Evolutionary conservation across 2,329 filamentous ascomycete species (phyloP).

Genomic region (Apiospora kogelbergensis): DNA sequence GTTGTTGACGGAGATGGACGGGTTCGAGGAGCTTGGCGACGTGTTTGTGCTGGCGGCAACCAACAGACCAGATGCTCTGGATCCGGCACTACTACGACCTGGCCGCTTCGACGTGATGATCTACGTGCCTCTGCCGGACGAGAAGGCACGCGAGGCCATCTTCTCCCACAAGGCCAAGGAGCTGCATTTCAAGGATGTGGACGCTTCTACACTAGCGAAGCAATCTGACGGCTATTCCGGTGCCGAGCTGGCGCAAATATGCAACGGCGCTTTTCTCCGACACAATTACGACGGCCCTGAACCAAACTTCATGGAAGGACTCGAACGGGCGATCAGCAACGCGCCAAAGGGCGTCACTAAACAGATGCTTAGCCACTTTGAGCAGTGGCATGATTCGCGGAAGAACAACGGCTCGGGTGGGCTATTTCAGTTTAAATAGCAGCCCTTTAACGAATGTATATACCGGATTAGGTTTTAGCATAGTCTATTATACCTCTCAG

Average conservation of each 20-base stretch:
- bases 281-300: slow-evolving; percentile 14
- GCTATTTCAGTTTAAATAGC: not conserved
- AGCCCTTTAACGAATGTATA: no score
- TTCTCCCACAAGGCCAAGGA: slow-evolving; percentile 65
- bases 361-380: slow-evolving; percentile 35
- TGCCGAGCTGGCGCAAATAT: slow-evolving; percentile 69
- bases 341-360: slow-evolving; percentile 38
- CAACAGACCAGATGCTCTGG: slow-evolving; percentile 83
- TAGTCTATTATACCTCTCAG: no score
- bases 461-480: no score
- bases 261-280: slow-evolving; percentile 44
- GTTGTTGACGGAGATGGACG: slow-evolving; percentile 92
- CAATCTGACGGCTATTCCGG: slow-evolving; percentile 78
- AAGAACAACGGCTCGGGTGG: not conserved
- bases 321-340: slow-evolving; percentile 24
- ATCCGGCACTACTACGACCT: slow-evolving; percentile 80
- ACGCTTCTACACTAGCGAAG: slow-evolving; percentile 61
- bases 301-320: slow-evolving; percentile 30
- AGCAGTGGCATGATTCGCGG: slow-evolving; percentile 29
- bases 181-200: slow-evolving; percentile 64
- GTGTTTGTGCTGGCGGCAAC: slow-evolving; percentile 90
- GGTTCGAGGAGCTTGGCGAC: slow-evolving; percentile 79
- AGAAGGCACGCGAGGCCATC: slow-evolving; percentile 72
- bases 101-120: slow-evolving; percentile 83
- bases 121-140: slow-evolving; percentile 81